phyloP scores from a whole-genome alignment of 1,284 basidiomycete species.

The Trichosporon ovoides region DNA sequence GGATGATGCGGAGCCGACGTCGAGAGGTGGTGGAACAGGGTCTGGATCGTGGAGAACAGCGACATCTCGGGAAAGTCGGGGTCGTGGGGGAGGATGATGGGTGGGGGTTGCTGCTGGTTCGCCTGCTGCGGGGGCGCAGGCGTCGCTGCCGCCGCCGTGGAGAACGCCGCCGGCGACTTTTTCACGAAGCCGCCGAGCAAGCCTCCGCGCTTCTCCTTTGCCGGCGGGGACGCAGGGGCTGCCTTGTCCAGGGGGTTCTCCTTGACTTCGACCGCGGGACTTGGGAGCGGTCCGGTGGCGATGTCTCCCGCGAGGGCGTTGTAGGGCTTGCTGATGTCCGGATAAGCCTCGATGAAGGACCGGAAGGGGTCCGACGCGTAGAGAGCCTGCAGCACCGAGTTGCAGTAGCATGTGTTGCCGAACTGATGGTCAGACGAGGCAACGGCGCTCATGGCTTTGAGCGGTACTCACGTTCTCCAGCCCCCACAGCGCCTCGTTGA shows the following conservation, averaged over 20 bases:
- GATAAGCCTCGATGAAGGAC: slow-evolving; percentile 62
- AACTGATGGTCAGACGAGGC: slow-evolving; percentile 52
- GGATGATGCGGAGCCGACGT: slow-evolving; percentile 45
- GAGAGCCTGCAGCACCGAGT: slow-evolving; percentile 92
- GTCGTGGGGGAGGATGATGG: slow-evolving; percentile 47
- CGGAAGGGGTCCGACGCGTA: slow-evolving; percentile 82
- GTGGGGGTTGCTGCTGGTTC: slow-evolving; percentile 13
- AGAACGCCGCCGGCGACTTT: slow-evolving; percentile 5
- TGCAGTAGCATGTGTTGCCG: slow-evolving; percentile 89
- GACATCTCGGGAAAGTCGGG: slow-evolving; percentile 62
- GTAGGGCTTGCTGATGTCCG: slow-evolving; percentile 40
- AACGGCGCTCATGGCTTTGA: background rate
- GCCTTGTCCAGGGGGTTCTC: slow-evolving; percentile 19
- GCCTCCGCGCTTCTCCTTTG: slow-evolving; percentile 27
- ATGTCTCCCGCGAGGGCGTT: slow-evolving; percentile 34
- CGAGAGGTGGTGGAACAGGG: slow-evolving; percentile 73
- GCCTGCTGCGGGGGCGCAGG: slow-evolving; percentile 6
- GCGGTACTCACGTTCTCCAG: slow-evolving; percentile 77
- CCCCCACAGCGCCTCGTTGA: slow-evolving; percentile 59
- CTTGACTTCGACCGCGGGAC: slow-evolving; percentile 12
- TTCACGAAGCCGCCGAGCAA: slow-evolving; percentile 18
- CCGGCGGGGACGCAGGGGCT: slow-evolving; percentile 3
- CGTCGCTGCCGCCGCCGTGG: background rate
- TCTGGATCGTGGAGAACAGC: slow-evolving; percentile 81
- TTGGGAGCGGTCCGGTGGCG: slow-evolving; percentile 14